Evolutionary conservation across 441 rosid genomes (phyloP), one percentile per base, ranked within the genome.

Genomic region (Croton laevigatus): DNA sequence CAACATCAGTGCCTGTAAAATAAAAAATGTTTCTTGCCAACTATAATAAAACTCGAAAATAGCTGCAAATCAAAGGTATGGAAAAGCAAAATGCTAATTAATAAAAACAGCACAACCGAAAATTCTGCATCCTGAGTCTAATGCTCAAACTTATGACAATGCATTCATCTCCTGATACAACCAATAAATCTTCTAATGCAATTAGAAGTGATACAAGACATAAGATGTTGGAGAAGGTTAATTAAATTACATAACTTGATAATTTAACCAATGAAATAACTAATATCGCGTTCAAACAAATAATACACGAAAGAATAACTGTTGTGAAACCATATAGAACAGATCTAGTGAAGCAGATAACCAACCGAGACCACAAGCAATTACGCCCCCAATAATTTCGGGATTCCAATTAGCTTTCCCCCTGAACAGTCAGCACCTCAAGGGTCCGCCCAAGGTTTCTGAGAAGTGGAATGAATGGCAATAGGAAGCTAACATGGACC

Each of bases 241-340:
- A 59, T 51, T 70, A 64, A 69, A 65, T 20, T n/a, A 51, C 42
- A 52, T 19, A 40, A 72, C 51, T 14, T 49, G 53, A 71, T 38
- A 60, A 68, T 69, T 54, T 22, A 65, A 64, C 72, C 67, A 80
- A 75, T 58, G 38, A 72, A 66, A 73, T 45, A 44, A 71, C 49
- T 53, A 48, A 69, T 67, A 54, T 58, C 38, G 69, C 20, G 65
- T 66, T 63, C 55, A 6, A 71, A 59, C 27, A 54, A 80, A 79
- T 71, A 63, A 69, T 75, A 72, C 81, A 78, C 34, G 22, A 77
- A 78, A 65, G 69, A 78, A 36, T 63, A 66, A 48, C 62, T 17
- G 61, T 27, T 17, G 44, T 9, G 40, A 48, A 59, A 74, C 73
- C 77, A 68, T 71, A 73, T 70, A 34, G 61, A 76, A 63, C 74